Percentiles rank a stretch among this genome's conserved stretches.
Conservation (phyloP, 805 yeast genomes). For the Saccharomyces paradoxus region DNA sequence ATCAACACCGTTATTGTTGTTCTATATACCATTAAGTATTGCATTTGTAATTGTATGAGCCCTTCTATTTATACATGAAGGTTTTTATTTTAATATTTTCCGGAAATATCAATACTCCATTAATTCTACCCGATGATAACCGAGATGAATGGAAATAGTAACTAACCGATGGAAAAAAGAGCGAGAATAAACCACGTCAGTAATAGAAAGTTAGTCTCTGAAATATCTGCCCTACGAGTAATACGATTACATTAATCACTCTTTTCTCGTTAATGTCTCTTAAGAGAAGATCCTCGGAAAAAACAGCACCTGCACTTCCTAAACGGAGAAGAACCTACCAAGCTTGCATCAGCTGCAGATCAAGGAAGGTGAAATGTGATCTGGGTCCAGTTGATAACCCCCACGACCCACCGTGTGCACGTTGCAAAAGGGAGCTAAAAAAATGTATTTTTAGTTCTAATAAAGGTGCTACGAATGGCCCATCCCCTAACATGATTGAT, state of each 20-base stretch:
- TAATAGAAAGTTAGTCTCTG: not conserved
- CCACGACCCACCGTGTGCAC: conserved; percentile 69
- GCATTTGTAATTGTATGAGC: not conserved
- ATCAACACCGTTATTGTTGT: not conserved
- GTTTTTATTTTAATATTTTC: not conserved
- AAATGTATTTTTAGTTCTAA: conserved; percentile 64
- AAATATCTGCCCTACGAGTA: not conserved
- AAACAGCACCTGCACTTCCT: not conserved
- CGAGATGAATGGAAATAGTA: not conserved
- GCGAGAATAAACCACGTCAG: not conserved
- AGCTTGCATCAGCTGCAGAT: conserved; percentile 82
- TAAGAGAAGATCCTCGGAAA: not conserved
- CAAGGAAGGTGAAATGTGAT: conserved; percentile 80
- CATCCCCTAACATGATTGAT: not conserved
- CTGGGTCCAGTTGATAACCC: conserved; percentile 70
- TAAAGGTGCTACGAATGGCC: not conserved
- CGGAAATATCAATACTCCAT: not conserved
- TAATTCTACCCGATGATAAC: not conserved
- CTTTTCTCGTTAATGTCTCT: not conserved
- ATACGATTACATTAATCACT: not conserved
- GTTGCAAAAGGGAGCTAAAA: conserved; percentile 75
- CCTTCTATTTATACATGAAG: not conserved
- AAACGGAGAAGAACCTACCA: conserved; percentile 58
- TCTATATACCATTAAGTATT: not conserved
- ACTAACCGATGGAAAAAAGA: not conserved